phyloP scores from a whole-genome alignment of 108 stramenopile genomes.

The Conticribra guillardii region DNA sequence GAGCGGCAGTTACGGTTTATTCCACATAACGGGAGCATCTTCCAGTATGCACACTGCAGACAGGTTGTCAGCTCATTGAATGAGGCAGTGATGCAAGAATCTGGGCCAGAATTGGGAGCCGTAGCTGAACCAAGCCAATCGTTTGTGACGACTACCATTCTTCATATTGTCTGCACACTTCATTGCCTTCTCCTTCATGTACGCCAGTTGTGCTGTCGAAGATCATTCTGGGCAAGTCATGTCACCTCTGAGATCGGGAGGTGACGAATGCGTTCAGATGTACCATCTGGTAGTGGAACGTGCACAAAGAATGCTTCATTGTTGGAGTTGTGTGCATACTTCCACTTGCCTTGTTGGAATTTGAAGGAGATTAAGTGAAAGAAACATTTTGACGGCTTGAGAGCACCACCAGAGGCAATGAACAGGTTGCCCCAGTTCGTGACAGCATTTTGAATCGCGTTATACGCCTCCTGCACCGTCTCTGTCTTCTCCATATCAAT shows the following conservation, averaged over 20 bases:
- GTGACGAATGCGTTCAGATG: too few relatives aligned
- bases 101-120: too few relatives aligned
- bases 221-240: too few relatives aligned
- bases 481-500: constrained; percentile 12
- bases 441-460: constrained; percentile 4
- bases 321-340: not conserved
- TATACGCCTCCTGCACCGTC: not conserved
- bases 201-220: too few relatives aligned
- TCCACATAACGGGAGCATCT: not conserved
- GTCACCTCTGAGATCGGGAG: too few relatives aligned
- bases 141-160: too few relatives aligned
- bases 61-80: too few relatives aligned
- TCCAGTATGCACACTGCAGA: not conserved
- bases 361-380: not conserved
- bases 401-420: not conserved
- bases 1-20: not conserved
- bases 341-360: not conserved
- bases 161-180: too few relatives aligned
- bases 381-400: constrained; percentile 2
- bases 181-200: too few relatives aligned
- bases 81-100: too few relatives aligned
- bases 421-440: not conserved
- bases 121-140: too few relatives aligned
- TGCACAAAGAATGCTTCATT: not conserved
- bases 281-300: not conserved